Evolutionary conservation across 768 basidiomycete genomes (phyloP), one percentile per base, ranked within the genome.

Genomic region (Solioccasus polychromus): DNA sequence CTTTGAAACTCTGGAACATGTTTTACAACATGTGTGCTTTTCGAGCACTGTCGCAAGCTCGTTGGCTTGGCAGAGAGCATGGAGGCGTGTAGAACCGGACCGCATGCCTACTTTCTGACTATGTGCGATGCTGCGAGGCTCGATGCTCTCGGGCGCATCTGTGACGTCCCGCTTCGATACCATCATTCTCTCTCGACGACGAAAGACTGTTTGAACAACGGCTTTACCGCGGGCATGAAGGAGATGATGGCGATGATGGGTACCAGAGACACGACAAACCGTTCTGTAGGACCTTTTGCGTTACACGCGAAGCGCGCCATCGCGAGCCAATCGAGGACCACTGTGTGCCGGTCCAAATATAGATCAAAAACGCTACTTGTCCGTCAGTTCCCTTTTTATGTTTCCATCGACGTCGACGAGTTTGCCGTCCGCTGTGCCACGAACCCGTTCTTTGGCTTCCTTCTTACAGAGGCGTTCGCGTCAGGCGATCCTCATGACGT

Each of bases 391-490:
- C 1, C 68, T 64, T 9, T 67, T 66, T 10, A 53, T 48, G 2
- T 66, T 61, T 23, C 67, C 64, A 18, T 11, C 35, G 12, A 40
- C 52, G 46, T 55, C 15, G 55, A 64, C 0, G 36, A 46, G 37
- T 64, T 61, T 8, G 37, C 57, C 17, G 53, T 64, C 3, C 67
- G 64, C 30, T 68, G 62, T 37, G 67, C 57, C 15, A 50, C 44
- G 8, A 67, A 66, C 40, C 60, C 64, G 10, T 42, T 66, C 4
- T 44, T 50, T 3, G 65, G 64, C 23, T 66, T 68, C 35, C 64
- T 67, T 49, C 55, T 64, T 12, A 67, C 62, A n/a, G 62, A 67
- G 29, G 32, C 42, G 11, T 44, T 66, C 18, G n/a, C n/a, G n/a
- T n/a, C n/a, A n/a, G n/a, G n/a, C n/a, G n/a, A n/a, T n/a, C n/a